A percentile compares a stretch with the other conserved stretches of the same genome.
Conservation (phyloP, 2,329 filamentous ascomycete species). For the Golovinomyces cichoracearum region DNA sequence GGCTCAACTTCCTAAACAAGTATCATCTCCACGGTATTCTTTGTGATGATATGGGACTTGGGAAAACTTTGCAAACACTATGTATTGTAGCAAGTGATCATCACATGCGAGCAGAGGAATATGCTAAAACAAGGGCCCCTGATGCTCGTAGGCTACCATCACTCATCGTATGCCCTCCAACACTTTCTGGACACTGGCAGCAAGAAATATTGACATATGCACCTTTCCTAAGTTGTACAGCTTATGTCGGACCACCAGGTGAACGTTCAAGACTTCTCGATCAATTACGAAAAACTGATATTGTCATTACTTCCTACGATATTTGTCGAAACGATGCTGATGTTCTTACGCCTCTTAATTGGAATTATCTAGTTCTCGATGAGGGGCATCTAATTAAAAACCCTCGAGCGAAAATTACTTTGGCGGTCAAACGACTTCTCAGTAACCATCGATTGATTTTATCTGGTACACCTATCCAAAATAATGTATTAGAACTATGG, state of each 20-base stretch:
- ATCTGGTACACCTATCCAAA: slow-evolving; percentile 91
- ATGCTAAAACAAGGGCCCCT: slow-evolving; percentile 48
- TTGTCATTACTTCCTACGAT: slow-evolving; percentile 94
- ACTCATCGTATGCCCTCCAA: slow-evolving; percentile 86
- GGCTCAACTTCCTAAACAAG: slow-evolving; percentile 91
- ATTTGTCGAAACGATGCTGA: slow-evolving; percentile 94
- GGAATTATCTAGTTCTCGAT: slow-evolving; percentile 94
- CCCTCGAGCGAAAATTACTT: slow-evolving; percentile 81
- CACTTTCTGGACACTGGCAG: slow-evolving; percentile 92
- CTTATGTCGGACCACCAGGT: slow-evolving; percentile 70
- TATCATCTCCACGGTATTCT: slow-evolving; percentile 96
- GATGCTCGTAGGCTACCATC: slow-evolving; percentile 66
- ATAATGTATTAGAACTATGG: slow-evolving; percentile 92
- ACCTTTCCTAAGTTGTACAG: slow-evolving; percentile 68
- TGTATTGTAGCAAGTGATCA: slow-evolving; percentile 97
- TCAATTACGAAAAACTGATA: slow-evolving; percentile 51
- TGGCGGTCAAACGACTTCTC: slow-evolving; percentile 66
- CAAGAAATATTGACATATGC: slow-evolving; percentile 92
- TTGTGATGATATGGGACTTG: slow-evolving; percentile 96
- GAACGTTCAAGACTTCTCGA: slow-evolving; percentile 50
- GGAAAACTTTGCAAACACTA: slow-evolving; percentile 88
- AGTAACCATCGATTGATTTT: slow-evolving; percentile 92
- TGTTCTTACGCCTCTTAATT: slow-evolving; percentile 53
- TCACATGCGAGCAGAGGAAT: slow-evolving; percentile 77
- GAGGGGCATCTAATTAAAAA: slow-evolving; percentile 99